Base-by-base conservation (phyloP, 345 rosid genomes). In the Xanthoceras sorbifolium region DNA sequence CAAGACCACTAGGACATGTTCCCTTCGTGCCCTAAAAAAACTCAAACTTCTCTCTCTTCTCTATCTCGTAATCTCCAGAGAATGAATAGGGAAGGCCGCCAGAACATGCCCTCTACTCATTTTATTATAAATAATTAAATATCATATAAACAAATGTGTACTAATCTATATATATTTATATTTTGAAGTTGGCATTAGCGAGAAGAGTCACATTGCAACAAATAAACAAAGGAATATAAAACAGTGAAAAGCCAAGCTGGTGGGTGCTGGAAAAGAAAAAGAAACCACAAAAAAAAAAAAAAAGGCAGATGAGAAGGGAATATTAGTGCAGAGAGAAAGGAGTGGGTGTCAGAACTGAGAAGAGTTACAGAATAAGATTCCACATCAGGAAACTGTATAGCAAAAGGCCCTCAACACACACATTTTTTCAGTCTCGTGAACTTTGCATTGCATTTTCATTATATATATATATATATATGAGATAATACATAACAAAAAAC, bases 281-380 rank as follows among this genome's bases (percentile, higher is more conserved):
- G 36, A 32, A 4, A n/a, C n/a, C n/a, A n/a, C n/a, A 32, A 4
- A 32, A 4, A 32, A 3, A 50, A 17, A 18, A 17, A 42, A 34
- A 23, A 38, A 64, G 83, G 18, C 77, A 75, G 82, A 54, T 44
- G 42, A 69, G 52, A 69, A 79, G 84, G 81, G 85, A 86, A 86
- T 86, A 86, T 86, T 74, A 32, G 75, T 74, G 77, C 84, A 80
- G 83, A 59, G 62, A 23, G 17, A 76, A 25, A 54, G 44, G 32
- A 52, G 67, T 40, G 61, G 54, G 72, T 76, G 84, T 77, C 80
- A 71, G 83, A 1, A 54, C 83, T 73, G 86, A 77, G 74, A 54
- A 66, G 18, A 70, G 55, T 65, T 79, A n/a, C 82, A 72, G 84
- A 83, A 79, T 64, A 70, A 80, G 89, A 86, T 86, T 86, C 89